Percentiles rank a stretch among this genome's conserved stretches.
phyloP scores from a whole-genome alignment of 2,329 filamentous ascomycete species.

The Aspergillus ochraceus region DNA sequence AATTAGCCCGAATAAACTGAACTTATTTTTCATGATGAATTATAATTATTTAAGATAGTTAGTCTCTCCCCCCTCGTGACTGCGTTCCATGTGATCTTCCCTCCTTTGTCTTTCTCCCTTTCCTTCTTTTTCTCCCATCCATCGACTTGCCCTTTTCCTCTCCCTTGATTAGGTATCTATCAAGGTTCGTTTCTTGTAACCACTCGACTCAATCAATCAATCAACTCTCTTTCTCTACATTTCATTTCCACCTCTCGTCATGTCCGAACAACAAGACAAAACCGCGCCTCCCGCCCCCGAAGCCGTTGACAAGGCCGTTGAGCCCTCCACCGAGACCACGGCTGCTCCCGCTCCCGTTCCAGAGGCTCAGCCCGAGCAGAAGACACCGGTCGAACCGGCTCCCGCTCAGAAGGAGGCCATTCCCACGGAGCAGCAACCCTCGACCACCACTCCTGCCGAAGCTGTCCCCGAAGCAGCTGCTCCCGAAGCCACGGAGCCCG shows the following conservation, averaged over 20 bases:
- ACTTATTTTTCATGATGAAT: too few species aligned
- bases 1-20: too few species aligned
- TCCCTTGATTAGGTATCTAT: neutral
- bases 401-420: conserved; percentile 5
- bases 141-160: neutral
- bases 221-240: neutral
- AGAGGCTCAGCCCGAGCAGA: conserved; percentile 4
- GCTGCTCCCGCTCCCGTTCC: conserved; percentile 3
- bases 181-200: too few species aligned
- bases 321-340: neutral
- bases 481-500: conserved; percentile 5
- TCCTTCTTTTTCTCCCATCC: neutral
- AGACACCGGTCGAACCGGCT: conserved; percentile 8
- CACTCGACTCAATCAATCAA: neutral
- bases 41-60: neutral
- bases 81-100: conserved; percentile 6
- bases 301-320: neutral
- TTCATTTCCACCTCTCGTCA: neutral
- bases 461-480: neutral
- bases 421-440: conserved; percentile 4
- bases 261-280: conserved; percentile 9
- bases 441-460: neutral
- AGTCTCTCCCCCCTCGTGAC: neutral
- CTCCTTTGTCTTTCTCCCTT: conserved; percentile 6
- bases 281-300: conserved; percentile 1